Evolutionary conservation across 768 basidiomycete genomes (phyloP).

Genomic region (Tephrocybe rancida): DNA sequence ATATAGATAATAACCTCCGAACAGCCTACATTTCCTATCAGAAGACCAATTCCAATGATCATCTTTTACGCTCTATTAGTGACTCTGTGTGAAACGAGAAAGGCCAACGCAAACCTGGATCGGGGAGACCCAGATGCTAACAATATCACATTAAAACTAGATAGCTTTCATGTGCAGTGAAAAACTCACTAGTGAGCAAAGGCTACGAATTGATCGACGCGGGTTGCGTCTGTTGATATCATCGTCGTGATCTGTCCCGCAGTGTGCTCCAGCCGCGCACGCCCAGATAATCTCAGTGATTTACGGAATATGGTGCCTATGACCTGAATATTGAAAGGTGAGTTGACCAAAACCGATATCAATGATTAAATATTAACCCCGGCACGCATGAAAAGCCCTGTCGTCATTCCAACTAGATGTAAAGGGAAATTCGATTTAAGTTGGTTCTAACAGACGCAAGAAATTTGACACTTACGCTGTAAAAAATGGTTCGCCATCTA

Average conservation of each 20-base stretch:
- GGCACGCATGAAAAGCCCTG: slow-evolving; percentile 49
- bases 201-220: slow-evolving; percentile 51
- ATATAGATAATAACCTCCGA: not conserved
- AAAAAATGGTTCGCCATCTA: slow-evolving; percentile 49
- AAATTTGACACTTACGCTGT: slow-evolving; percentile 34
- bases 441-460: not conserved
- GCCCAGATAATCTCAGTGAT: slow-evolving; percentile 65
- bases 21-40: slow-evolving; percentile 56
- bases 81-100: not conserved
- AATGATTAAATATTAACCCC: slow-evolving; percentile 34
- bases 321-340: slow-evolving; percentile 27
- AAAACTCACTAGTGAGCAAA: slow-evolving; percentile 42
- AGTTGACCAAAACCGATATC: not conserved
- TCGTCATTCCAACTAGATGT: slow-evolving; percentile 43
- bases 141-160: not conserved
- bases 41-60: slow-evolving; percentile 58
- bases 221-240: slow-evolving; percentile 64
- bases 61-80: slow-evolving; percentile 33
- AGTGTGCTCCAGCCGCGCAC: slow-evolving; percentile 56
- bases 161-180: not conserved
- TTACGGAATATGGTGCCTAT: slow-evolving; percentile 63
- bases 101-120: slow-evolving; percentile 49
- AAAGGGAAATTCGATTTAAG: not conserved
- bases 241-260: slow-evolving; percentile 72
- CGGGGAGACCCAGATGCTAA: slow-evolving; percentile 60